These are phyloP conservation scores for Collybia nuda DNA, from an alignment of 768 basidiomycete species.

Conservation along the genomic window DNA sequence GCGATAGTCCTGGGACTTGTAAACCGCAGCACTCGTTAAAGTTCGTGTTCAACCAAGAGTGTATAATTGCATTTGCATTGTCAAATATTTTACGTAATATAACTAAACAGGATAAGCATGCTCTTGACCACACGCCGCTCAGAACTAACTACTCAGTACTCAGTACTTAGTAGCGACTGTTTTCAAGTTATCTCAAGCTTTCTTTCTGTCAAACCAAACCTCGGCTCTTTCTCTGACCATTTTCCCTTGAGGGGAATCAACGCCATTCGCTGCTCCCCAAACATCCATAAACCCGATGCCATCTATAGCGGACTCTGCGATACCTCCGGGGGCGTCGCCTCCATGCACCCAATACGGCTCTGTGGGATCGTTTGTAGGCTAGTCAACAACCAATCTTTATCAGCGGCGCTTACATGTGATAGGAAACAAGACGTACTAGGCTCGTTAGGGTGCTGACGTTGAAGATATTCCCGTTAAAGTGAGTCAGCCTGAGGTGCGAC, in stretches of 20 bases:
- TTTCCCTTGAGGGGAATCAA: slow-evolving; percentile 12
- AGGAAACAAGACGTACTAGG: slow-evolving; percentile 10
- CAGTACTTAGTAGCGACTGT: too few species aligned
- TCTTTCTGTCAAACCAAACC: slow-evolving; percentile 18
- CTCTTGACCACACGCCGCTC: too few species aligned
- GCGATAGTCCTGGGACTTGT: too few species aligned
- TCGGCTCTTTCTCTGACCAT: slow-evolving; percentile 22
- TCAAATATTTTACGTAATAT: too few species aligned
- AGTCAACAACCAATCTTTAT: not conserved
- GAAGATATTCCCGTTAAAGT: slow-evolving; percentile 23
- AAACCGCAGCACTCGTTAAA: too few species aligned
- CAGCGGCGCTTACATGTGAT: not conserved
- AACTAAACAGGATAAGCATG: too few species aligned
- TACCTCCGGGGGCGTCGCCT: slow-evolving; percentile 8
- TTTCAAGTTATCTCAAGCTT: not conserved
- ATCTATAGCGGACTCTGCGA: slow-evolving; percentile 15
- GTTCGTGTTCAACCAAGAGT: too few species aligned
- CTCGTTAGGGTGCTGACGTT: slow-evolving; percentile 15
- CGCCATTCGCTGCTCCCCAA: slow-evolving; percentile 16
- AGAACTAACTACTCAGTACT: too few species aligned
- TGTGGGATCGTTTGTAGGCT: slow-evolving; percentile 10
- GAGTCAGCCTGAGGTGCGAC: slow-evolving; percentile 17
- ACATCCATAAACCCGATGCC: slow-evolving; percentile 20
- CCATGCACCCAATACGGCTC: slow-evolving; percentile 17
- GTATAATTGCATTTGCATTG: too few species aligned